Evolutionary conservation across 1,284 basidiomycete species (phyloP).

Genomic region (Cryptococcus jaspeensis): DNA sequence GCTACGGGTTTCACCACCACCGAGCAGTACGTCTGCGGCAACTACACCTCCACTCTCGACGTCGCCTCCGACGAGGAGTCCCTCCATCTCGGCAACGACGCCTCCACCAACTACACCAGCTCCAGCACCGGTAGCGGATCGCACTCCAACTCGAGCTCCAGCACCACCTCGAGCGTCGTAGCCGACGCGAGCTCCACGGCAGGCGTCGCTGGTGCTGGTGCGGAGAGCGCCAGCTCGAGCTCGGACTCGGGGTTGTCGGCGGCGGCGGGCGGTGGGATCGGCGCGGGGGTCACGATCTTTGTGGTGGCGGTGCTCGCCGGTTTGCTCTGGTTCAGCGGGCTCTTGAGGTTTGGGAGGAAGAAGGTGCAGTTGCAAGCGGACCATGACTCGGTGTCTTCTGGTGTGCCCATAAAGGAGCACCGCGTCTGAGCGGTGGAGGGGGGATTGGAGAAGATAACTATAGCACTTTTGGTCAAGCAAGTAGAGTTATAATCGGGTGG

Average conservation of each 20-base stretch:
- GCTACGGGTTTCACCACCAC: conserved; percentile 12
- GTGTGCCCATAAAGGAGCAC: background rate
- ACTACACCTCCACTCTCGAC: conserved; percentile 17
- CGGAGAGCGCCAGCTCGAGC: background rate
- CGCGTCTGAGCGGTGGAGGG: too few species aligned
- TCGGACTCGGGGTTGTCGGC: conserved; percentile 7
- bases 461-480: too few species aligned
- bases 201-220: background rate
- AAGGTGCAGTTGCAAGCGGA: background rate
- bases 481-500: too few species aligned
- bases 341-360: conserved; percentile 18
- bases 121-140: background rate
- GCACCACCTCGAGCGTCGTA: background rate
- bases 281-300: conserved; percentile 17
- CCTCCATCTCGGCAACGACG: background rate
- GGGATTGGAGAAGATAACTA: too few species aligned
- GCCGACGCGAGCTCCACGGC: background rate
- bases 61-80: conserved; percentile 10
- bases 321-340: conserved; percentile 8
- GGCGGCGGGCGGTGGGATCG: conserved; percentile 22
- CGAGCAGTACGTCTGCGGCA: conserved; percentile 20
- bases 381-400: background rate
- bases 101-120: background rate
- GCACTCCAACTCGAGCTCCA: background rate
- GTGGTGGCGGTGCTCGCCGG: conserved; percentile 9